These are phyloP conservation scores for Cytospora chrysosperma DNA, from an alignment of 2,329 filamentous ascomycete genomes.

Conservation along the genomic window DNA sequence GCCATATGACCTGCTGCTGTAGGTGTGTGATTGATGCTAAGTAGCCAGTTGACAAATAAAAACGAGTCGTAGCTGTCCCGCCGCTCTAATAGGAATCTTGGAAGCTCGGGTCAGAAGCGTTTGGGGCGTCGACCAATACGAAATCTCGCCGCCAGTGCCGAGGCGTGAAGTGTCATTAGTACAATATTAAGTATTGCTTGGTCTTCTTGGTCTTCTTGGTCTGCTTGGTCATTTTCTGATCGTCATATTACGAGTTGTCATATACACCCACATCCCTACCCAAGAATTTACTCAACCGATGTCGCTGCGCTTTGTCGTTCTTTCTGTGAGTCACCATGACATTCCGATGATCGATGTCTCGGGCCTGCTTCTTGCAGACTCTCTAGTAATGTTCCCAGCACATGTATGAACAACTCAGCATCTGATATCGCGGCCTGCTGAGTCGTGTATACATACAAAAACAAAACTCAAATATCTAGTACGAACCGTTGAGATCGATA, in stretches of 20 bases:
- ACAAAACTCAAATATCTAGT: background rate
- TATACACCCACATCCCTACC: background rate
- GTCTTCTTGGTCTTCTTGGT: background rate
- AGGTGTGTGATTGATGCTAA: too few relatives aligned
- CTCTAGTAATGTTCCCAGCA: too few relatives aligned
- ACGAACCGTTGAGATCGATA: background rate
- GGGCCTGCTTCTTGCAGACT: background rate
- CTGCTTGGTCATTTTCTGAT: background rate
- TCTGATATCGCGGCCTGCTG: background rate
- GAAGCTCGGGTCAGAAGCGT: background rate
- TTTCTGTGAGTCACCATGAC: background rate
- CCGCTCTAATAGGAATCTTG: background rate
- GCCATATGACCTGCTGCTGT: too few relatives aligned
- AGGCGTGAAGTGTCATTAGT: background rate
- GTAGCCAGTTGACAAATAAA: background rate
- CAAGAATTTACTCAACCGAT: background rate
- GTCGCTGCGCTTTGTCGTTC: background rate
- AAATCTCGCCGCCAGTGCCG: background rate
- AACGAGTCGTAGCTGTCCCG: slow-evolving; percentile 7
- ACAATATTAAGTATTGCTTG: too few relatives aligned
- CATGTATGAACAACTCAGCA: background rate
- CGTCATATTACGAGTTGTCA: background rate
- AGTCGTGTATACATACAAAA: too few relatives aligned
- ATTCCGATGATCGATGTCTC: background rate
- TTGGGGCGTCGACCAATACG: background rate